Conservation (phyloP, 345 rosid genomes). For the Salix exigua region DNA sequence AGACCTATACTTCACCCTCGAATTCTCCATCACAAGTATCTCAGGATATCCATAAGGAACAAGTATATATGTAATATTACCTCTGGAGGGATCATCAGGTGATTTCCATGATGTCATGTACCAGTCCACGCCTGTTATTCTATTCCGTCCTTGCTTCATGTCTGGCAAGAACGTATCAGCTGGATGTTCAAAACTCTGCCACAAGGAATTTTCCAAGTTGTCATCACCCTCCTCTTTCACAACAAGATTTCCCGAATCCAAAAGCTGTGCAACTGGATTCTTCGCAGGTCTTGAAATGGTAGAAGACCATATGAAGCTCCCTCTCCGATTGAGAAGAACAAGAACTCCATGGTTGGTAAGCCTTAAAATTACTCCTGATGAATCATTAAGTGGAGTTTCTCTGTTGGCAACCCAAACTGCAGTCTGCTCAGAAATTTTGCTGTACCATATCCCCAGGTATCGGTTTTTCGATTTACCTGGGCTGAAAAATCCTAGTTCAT, state of each 20-base stretch:
- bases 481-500: constrained; percentile 1
- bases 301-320: neutral
- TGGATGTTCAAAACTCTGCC: neutral
- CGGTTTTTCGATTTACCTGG: neutral
- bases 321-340: neutral
- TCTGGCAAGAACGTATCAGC: neutral
- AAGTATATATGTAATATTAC: constrained; percentile 12
- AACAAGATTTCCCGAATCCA: too few species aligned
- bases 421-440: neutral
- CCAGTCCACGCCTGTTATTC: neutral
- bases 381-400: neutral
- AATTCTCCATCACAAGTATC: constrained; percentile 5
- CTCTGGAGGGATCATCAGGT: constrained; percentile 32
- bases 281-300: neutral
- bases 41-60: constrained; percentile 32
- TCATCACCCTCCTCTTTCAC: too few species aligned
- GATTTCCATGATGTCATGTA: constrained; percentile 39
- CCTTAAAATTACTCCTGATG: neutral
- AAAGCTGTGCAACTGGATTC: too few species aligned
- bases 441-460: constrained; percentile 3
- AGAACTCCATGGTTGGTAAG: neutral
- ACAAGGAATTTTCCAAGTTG: too few species aligned
- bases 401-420: constrained; percentile 2
- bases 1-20: constrained; percentile 8
- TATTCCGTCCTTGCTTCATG: neutral